Percentiles rank a stretch among this genome's conserved stretches.
phyloP scores from a whole-genome alignment of 2,329 filamentous ascomycete species.

The Westerdykella ornata region DNA sequence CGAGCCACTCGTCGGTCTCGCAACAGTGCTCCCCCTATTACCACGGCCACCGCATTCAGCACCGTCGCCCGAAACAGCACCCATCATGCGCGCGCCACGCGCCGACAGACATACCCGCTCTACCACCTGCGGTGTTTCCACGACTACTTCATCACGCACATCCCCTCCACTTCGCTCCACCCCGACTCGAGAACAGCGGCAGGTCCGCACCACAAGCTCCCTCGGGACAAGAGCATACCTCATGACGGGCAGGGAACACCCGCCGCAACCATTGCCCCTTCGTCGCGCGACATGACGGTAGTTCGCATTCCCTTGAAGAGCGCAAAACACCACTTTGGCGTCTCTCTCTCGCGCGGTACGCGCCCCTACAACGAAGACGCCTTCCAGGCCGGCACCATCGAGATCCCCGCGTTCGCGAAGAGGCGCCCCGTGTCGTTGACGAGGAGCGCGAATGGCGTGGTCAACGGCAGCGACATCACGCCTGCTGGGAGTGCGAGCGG shows the following conservation, averaged over 20 bases:
- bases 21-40: slow-evolving; percentile 10
- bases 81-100: slow-evolving; percentile 5
- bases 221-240: slow-evolving; percentile 74
- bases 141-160: slow-evolving; percentile 94
- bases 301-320: slow-evolving; percentile 89
- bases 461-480: slow-evolving; percentile 50
- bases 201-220: slow-evolving; percentile 75
- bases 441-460: slow-evolving; percentile 22
- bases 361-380: slow-evolving; percentile 89
- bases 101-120: slow-evolving; percentile 9
- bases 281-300: slow-evolving; percentile 70
- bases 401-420: slow-evolving; percentile 87
- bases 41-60: slow-evolving; percentile 7
- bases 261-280: slow-evolving; percentile 31
- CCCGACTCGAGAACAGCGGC: slow-evolving; percentile 65
- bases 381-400: slow-evolving; percentile 88
- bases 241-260: slow-evolving; percentile 49
- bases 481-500: slow-evolving; percentile 71
- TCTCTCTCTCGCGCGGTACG: slow-evolving; percentile 68
- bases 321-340: slow-evolving; percentile 94
- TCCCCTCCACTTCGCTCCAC: slow-evolving; percentile 87
- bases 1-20: slow-evolving; percentile 21
- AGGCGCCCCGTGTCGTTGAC: slow-evolving; percentile 62
- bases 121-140: slow-evolving; percentile 56
- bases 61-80: slow-evolving; percentile 2